Evolutionary conservation across 768 basidiomycete genomes (phyloP).

Genomic region (Tephrocybe sp.): DNA sequence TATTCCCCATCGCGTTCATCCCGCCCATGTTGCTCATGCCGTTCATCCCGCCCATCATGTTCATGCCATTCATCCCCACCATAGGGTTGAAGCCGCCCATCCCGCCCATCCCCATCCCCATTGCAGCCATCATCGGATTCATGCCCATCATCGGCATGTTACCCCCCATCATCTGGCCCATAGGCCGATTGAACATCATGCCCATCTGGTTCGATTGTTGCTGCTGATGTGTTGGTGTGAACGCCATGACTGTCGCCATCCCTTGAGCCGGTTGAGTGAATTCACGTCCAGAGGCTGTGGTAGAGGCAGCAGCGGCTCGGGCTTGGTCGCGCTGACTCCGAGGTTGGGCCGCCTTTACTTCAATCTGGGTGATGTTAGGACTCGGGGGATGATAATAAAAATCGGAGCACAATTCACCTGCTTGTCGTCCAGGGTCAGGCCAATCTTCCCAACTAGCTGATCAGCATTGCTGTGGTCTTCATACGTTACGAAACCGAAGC

Average conservation of each 20-base stretch:
- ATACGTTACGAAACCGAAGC: slow-evolving; percentile 87
- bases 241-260: slow-evolving; percentile 30
- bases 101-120: slow-evolving; percentile 40
- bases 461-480: slow-evolving; percentile 64
- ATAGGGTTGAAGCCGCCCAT: slow-evolving; percentile 32
- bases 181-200: slow-evolving; percentile 57
- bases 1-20: slow-evolving; percentile 39
- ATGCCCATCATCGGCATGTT: slow-evolving; percentile 39
- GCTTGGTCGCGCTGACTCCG: slow-evolving; percentile 61
- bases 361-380: slow-evolving; percentile 45
- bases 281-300: slow-evolving; percentile 20
- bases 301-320: slow-evolving; percentile 27
- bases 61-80: slow-evolving; percentile 32
- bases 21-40: slow-evolving; percentile 25
- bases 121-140: slow-evolving; percentile 53
- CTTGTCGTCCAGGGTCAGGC: slow-evolving; percentile 73
- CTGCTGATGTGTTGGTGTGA: slow-evolving; percentile 32
- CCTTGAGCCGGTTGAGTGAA: slow-evolving; percentile 37
- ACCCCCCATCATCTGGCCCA: slow-evolving; percentile 43
- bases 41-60: slow-evolving; percentile 30
- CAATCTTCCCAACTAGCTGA: slow-evolving; percentile 65
- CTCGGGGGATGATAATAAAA: neutral
- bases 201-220: slow-evolving; percentile 45
- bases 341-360: slow-evolving; percentile 81
- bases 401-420: slow-evolving; percentile 43